Conservation (phyloP, 192 early-diverging fungal species). For the Coemansia asiatica region DNA sequence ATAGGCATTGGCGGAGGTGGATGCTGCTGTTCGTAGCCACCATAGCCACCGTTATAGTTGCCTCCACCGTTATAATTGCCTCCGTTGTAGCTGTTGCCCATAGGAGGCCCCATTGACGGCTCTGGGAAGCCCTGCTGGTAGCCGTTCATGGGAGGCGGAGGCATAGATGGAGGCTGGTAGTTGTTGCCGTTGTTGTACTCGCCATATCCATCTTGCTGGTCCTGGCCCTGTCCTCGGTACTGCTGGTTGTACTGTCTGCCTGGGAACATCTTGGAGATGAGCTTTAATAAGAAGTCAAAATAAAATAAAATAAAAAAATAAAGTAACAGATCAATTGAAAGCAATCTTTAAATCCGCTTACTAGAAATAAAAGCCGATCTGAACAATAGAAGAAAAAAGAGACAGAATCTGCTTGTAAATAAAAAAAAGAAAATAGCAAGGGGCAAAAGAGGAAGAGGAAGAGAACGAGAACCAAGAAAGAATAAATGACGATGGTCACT, state of each 20-base stretch:
- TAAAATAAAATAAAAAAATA: background rate
- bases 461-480: background rate
- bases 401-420: background rate
- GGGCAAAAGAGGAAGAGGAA: background rate
- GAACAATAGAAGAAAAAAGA: background rate
- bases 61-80: background rate
- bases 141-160: slow-evolving; percentile 15
- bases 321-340: background rate
- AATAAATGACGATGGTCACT: too few relatives aligned
- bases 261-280: slow-evolving; percentile 29
- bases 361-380: background rate
- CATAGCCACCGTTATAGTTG: slow-evolving; percentile 16
- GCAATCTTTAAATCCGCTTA: background rate
- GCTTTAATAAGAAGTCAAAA: too few relatives aligned
- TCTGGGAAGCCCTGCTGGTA: slow-evolving; percentile 5
- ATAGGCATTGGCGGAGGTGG: slow-evolving; percentile 5
- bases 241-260: slow-evolving; percentile 28
- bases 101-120: slow-evolving; percentile 11
- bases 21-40: slow-evolving; percentile 5
- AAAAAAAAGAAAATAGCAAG: background rate
- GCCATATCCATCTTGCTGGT: background rate
- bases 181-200: slow-evolving; percentile 14
- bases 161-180: slow-evolving; percentile 28
- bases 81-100: background rate
- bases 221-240: slow-evolving; percentile 1